These are phyloP conservation scores for Claviceps lovelessii DNA, from an alignment of 2,329 filamentous ascomycete genomes.

Conservation along the genomic window DNA sequence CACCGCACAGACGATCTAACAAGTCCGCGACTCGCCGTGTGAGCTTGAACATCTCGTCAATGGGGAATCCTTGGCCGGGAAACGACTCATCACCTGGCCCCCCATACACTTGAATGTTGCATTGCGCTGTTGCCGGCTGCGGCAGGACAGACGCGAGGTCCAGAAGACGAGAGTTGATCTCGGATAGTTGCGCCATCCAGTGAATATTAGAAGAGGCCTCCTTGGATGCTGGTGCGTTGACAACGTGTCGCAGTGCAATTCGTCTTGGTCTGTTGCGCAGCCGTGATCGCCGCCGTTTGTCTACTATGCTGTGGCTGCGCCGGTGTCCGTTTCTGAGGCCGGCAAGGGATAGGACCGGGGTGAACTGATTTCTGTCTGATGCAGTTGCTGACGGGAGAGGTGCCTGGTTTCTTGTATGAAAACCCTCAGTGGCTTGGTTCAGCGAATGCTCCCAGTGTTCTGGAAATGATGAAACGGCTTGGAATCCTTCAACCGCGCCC, in stretches of 20 bases:
- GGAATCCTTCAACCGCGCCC: slow-evolving; percentile 6
- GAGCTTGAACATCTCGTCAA: slow-evolving; percentile 27
- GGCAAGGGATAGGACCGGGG: neutral
- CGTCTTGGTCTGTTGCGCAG: slow-evolving; percentile 17
- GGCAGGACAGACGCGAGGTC: slow-evolving; percentile 22
- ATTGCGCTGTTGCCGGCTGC: slow-evolving; percentile 12
- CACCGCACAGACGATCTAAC: slow-evolving; percentile 14
- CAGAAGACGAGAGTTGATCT: slow-evolving; percentile 24
- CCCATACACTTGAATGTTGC: slow-evolving; percentile 7
- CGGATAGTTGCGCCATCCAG: slow-evolving; percentile 26
- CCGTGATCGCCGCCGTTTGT: slow-evolving; percentile 13
- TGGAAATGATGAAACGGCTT: slow-evolving; percentile 9
- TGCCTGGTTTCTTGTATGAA: slow-evolving; percentile 1
- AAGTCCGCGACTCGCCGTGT: slow-evolving; percentile 23
- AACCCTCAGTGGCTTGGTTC: slow-evolving; percentile 4
- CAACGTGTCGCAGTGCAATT: slow-evolving; percentile 17
- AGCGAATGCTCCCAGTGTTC: slow-evolving; percentile 13
- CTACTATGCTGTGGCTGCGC: slow-evolving; percentile 1
- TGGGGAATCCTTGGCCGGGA: slow-evolving; percentile 19
- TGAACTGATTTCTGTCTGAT: neutral
- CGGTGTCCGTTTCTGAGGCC: neutral
- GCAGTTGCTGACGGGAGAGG: neutral
- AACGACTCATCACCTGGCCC: slow-evolving; percentile 9
- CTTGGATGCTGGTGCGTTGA: slow-evolving; percentile 9
- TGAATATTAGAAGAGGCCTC: slow-evolving; percentile 12